These are phyloP conservation scores for Syncephalis plumigaleata DNA, from an alignment of 371 early-diverging fungal species.

Conservation along the genomic window DNA sequence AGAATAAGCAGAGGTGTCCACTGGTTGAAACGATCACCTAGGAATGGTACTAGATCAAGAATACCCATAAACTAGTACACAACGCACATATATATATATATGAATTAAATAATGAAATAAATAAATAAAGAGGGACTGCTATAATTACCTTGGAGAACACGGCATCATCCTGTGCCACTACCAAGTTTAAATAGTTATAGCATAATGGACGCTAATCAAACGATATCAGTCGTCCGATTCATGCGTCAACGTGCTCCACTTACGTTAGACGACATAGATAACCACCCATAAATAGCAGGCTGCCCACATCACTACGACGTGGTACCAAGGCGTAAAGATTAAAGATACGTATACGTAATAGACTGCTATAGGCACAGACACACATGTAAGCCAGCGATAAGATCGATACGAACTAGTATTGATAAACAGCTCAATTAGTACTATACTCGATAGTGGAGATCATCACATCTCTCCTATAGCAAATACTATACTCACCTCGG, in stretches of 20 bases:
- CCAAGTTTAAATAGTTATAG: slow-evolving; percentile 82
- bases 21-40: slow-evolving; percentile 68
- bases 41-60: slow-evolving; percentile 72
- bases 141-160: slow-evolving; percentile 23
- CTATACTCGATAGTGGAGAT: background rate
- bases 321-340: slow-evolving; percentile 70
- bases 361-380: slow-evolving; percentile 71
- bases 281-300: slow-evolving; percentile 72
- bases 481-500: slow-evolving; percentile 21
- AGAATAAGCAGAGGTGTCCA: slow-evolving; percentile 75
- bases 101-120: background rate
- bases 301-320: slow-evolving; percentile 75
- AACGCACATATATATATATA: too few relatives aligned
- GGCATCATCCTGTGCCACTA: slow-evolving; percentile 14
- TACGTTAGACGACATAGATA: slow-evolving; percentile 74
- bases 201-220: slow-evolving; percentile 62
- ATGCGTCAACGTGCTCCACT: too few relatives aligned
- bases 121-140: background rate
- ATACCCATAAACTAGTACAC: slow-evolving; percentile 55
- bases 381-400: slow-evolving; percentile 76
- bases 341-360: slow-evolving; percentile 73
- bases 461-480: too few relatives aligned
- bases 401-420: slow-evolving; percentile 45
- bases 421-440: too few relatives aligned
- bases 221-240: too few relatives aligned